Evolutionary conservation across 2,329 filamentous ascomycete species (phyloP), one percentile per base, ranked within the genome.

Genomic region (Chaetomium olivaceum): DNA sequence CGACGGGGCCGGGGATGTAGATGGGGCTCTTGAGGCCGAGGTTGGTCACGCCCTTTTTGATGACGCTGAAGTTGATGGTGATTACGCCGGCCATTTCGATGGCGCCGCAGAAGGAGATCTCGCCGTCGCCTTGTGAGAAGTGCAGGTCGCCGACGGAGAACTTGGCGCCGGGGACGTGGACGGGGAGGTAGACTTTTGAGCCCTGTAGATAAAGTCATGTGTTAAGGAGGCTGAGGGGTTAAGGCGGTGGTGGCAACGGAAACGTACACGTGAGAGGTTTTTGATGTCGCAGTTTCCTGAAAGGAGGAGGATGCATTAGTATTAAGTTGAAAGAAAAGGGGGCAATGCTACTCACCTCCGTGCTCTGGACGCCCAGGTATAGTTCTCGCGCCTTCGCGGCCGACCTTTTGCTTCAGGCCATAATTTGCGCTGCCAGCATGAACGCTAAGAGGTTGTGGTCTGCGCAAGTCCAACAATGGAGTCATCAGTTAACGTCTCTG

Each of bases 61-160:
- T 88, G 19, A 97, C 90, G 58, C 86, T 88, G 81, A 96, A 93
- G 73, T 95, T 96, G 77, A 97, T 86, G 2, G 93, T 97, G 71
- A 97, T 96, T 52, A 92, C 82, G 4, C 93, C 93, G 0, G 93
- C 92, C 91, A 97, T 97, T 77, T 97, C 93, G 72, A 97, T 97
- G 6, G 93, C 93, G 23, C 90, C 90, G 69, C 90, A 93, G 75
- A 93, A 97, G 2, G 88, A 92, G 66, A 97, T 96, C 76, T 97
- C 93, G 7, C 93, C 93, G 74, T 97, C 93, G 9, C 93, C 93
- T 78, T 96, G 91, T 4, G 87, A 89, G 77, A 95, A 96, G 77
- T 96, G 92, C 43, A 96, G 79, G 75, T 97, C 93, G 14, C 93
- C 93, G 0, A 97, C 93, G 52, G 87, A 91, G 78, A 97, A 97